A percentile compares a stretch with the other conserved stretches of the same genome.
phyloP scores from a whole-genome alignment of 192 early-diverging fungal species.

The Lobosporangium transversale region DNA sequence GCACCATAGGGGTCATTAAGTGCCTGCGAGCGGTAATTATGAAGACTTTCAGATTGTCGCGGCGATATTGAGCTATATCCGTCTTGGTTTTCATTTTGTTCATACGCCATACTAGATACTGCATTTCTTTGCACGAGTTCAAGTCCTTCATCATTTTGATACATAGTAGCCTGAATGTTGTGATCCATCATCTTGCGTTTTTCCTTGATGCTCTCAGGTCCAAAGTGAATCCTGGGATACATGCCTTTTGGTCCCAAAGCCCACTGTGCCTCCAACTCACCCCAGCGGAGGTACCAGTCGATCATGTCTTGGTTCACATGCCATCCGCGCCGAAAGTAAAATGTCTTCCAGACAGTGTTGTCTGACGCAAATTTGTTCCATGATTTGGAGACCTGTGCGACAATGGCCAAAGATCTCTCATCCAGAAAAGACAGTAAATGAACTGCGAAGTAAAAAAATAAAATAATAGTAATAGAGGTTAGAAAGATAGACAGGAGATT shows the following conservation, averaged over 20 bases:
- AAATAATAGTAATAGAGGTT: not conserved
- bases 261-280: conserved; percentile 15
- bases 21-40: no score
- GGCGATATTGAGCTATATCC: no score
- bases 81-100: no score
- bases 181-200: conserved; percentile 45
- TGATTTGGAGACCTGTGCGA: conserved; percentile 62
- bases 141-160: conserved; percentile 10
- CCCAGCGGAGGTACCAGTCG: conserved; percentile 43
- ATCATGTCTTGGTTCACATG: conserved; percentile 52
- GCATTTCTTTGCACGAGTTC: not conserved
- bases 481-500: not conserved
- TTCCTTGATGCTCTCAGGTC: conserved; percentile 14
- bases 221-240: conserved; percentile 9
- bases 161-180: conserved; percentile 6
- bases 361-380: conserved; percentile 72
- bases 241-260: not conserved
- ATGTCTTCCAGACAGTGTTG: conserved; percentile 67
- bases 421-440: conserved; percentile 65
- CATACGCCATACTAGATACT: no score
- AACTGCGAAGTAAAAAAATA: no score
- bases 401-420: conserved; percentile 56
- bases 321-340: conserved; percentile 60
- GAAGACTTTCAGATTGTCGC: no score
- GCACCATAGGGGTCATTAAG: no score